Conservation (phyloP, 139 green algal genomes). For the Micractinium sp. region DNA sequence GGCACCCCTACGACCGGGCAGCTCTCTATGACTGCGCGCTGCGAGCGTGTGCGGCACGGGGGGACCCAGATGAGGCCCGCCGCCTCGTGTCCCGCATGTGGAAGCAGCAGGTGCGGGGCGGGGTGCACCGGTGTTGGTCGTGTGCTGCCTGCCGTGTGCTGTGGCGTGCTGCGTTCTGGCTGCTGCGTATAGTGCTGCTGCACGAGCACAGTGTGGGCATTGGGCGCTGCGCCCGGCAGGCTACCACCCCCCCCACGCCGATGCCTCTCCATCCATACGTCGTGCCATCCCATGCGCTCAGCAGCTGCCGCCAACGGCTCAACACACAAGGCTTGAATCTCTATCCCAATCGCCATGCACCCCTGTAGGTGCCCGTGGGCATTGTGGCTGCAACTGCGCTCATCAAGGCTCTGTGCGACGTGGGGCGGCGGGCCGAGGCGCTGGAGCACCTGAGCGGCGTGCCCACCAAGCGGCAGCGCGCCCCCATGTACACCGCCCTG, state of each 20-base stretch:
- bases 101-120: neutral
- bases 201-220: too few relatives aligned
- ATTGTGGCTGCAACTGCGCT: neutral
- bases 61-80: neutral
- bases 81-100: constrained; percentile 19
- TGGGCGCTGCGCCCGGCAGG: too few relatives aligned
- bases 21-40: constrained; percentile 20
- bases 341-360: neutral
- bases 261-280: neutral
- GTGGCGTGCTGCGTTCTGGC: neutral
- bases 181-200: neutral
- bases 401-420: constrained; percentile 9
- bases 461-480: constrained; percentile 2
- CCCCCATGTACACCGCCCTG: constrained; percentile 12
- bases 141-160: neutral
- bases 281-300: too few relatives aligned
- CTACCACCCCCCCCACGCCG: too few relatives aligned
- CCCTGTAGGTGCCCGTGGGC: constrained; percentile 12
- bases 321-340: too few relatives aligned
- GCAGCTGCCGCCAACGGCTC: too few relatives aligned
- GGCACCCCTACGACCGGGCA: neutral
- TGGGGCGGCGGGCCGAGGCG: neutral
- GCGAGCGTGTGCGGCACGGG: neutral
- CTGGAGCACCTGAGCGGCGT: neutral
- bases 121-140: neutral